phyloP scores from a whole-genome alignment of 192 early-diverging fungal genomes.

The Coemansia sp. region DNA sequence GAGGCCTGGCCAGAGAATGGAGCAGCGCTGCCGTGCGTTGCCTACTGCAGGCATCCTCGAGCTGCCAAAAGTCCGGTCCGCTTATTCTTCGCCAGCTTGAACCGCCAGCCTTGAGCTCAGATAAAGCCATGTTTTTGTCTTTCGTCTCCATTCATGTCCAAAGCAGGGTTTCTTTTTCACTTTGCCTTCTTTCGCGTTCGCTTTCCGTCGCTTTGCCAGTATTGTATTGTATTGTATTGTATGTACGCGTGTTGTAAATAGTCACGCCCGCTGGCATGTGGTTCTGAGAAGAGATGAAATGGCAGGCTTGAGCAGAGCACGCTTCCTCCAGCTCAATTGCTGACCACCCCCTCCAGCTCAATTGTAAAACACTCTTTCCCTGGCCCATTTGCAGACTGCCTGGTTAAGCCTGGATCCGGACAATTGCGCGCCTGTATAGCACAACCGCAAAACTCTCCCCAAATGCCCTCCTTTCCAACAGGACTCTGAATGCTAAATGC shows the following conservation, averaged over 20 bases:
- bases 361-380: too few relatives aligned
- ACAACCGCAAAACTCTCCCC: conserved; percentile 5
- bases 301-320: too few relatives aligned
- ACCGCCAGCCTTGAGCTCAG: too few relatives aligned
- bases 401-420: not conserved
- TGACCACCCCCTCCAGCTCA: too few relatives aligned
- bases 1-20: not conserved
- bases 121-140: not conserved
- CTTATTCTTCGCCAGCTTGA: too few relatives aligned
- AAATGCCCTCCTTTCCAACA: not conserved
- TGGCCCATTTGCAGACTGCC: too few relatives aligned
- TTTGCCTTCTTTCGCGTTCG: too few relatives aligned
- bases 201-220: not conserved
- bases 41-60: not conserved
- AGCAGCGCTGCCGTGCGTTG: not conserved
- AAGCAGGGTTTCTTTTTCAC: not conserved
- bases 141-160: not conserved
- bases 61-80: too few relatives aligned
- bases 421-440: conserved; percentile 1
- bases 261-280: not conserved
- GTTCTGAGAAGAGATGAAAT: too few relatives aligned
- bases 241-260: not conserved
- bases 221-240: not conserved
- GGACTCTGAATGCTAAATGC: conserved; percentile 3
- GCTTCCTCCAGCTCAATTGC: too few relatives aligned